A percentile compares a stretch with the other conserved stretches of the same genome.
phyloP scores from a whole-genome alignment of 331 rosid species.

The Cydonia oblonga region DNA sequence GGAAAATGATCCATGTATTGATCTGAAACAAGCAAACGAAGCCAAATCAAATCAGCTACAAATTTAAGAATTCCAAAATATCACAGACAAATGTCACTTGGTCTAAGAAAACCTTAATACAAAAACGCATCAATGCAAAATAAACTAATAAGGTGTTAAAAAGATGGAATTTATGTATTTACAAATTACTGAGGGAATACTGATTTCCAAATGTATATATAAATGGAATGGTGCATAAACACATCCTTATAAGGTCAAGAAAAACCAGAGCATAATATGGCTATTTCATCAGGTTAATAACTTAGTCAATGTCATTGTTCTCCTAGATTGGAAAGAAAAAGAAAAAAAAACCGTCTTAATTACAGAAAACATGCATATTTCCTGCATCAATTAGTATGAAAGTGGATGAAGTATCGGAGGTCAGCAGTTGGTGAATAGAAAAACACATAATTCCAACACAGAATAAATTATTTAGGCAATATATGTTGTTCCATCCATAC shows the following conservation, averaged over 20 bases:
- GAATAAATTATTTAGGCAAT: not conserved
- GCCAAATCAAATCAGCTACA: not conserved
- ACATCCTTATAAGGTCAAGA: no score
- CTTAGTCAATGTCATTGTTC: not conserved
- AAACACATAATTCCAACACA: not conserved
- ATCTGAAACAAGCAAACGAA: slow-evolving; percentile 34
- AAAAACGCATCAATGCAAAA: not conserved
- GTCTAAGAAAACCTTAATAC: not conserved
- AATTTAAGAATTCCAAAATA: not conserved
- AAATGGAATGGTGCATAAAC: no score
- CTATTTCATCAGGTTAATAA: no score
- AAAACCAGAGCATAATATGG: no score
- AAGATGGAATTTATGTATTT: not conserved
- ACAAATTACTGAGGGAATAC: not conserved
- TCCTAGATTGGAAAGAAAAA: no score
- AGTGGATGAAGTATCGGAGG: not conserved
- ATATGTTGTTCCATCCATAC: not conserved
- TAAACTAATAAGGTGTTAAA: not conserved
- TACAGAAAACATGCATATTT: not conserved
- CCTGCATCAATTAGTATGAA: no score
- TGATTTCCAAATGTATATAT: not conserved
- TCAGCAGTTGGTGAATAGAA: not conserved
- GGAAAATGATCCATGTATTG: slow-evolving; percentile 79
- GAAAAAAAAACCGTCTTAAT: not conserved
- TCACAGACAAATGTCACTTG: not conserved